Evolutionary conservation across 257 asterid species (phyloP), one percentile per base, ranked within the genome.

Genomic region (Vinca minor): DNA sequence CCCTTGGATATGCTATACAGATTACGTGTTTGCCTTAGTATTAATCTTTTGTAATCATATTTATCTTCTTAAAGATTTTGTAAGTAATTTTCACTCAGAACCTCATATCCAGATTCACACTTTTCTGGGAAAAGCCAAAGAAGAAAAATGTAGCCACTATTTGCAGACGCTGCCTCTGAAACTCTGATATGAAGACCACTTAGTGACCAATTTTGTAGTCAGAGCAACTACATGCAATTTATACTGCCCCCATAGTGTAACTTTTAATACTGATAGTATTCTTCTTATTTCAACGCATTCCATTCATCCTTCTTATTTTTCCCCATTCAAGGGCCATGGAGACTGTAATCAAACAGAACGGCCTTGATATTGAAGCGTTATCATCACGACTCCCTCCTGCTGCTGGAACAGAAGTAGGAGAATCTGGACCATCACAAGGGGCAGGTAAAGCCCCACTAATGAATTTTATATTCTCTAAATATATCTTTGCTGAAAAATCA

Each of bases 301-400:
- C 9, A 31, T 41, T 36, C 4, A 38, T 31, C 28, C 23, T 50
- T 41, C 12, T 53, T 25, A 14, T 44, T 0, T 1, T 46, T 58
- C 58, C 9, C 34, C 47, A 69, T 75, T 72, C 74, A 71, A 93
- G 99, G 94, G 99, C 99, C 48, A 93, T 93, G 99, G 97, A 93
- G 81, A 93, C 99, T 70, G 97, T 93, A 50, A 85, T 93, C 71
- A 89, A 87, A 71, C 95, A 93, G 71, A 84, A 93, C 78, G 88
- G 85, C 77, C 95, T 93, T 67, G 99, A 93, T 65, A 85, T 89
- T 69, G 97, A 89, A 76, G 81, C 90, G 58, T 80, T 93, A 63
- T 77, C 90, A 92, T 79, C 97, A 39, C 79, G 96, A 15, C 95
- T 92, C 57, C 80, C 76, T 74, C 91, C 99, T n/a, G n/a, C n/a